Percentiles rank a stretch among this genome's conserved stretches.
Evolutionary conservation across 2,329 filamentous ascomycete species (phyloP).

Genomic region (Capronia americana): DNA sequence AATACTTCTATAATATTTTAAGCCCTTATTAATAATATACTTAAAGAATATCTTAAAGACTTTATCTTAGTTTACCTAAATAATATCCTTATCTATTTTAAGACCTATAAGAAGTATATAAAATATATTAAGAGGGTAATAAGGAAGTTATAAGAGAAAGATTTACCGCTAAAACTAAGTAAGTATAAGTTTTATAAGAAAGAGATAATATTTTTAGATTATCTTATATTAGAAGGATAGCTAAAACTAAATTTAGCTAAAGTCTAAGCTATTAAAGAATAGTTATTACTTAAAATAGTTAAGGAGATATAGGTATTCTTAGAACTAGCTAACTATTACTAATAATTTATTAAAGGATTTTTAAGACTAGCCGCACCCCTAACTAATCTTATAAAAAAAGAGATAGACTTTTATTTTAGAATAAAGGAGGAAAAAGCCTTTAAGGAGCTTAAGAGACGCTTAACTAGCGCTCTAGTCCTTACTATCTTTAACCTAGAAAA

Average conservation of each 20-base stretch:
- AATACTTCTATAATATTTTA: neutral
- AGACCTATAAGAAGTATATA: no score
- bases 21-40: neutral
- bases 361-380: neutral
- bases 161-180: neutral
- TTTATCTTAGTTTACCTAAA: no score
- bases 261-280: neutral
- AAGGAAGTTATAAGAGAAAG: no score
- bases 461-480: conserved; percentile 20
- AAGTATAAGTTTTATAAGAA: conserved; percentile 6
- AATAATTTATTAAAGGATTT: neutral
- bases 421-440: neutral
- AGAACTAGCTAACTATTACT: neutral
- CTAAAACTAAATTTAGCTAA: neutral
- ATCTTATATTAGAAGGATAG: neutral
- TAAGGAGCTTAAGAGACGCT: neutral
- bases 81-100: no score
- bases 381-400: neutral
- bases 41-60: no score
- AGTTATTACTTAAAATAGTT: neutral
- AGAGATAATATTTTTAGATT: neutral
- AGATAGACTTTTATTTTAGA: neutral
- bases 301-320: conserved; percentile 7
- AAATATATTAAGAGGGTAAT: no score
- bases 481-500: conserved; percentile 29